Evolutionary conservation across 2,329 filamentous ascomycete species (phyloP).

Genomic region (Ramularia collo-cygni): DNA sequence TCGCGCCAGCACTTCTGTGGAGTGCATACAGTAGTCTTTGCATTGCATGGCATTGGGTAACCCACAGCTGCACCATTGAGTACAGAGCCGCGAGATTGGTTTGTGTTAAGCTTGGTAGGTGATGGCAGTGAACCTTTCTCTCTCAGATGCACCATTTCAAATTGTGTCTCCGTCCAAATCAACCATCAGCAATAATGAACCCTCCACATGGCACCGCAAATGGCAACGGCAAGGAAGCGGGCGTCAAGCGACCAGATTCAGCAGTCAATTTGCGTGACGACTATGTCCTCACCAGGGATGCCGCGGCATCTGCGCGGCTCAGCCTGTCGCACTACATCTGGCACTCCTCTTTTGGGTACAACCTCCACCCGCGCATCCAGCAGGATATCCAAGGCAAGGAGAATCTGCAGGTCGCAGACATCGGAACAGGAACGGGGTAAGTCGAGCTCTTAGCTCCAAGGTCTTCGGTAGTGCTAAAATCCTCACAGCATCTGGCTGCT

Average conservation of each 20-base stretch:
- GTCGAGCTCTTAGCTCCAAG: neutral
- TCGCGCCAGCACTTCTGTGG: too few relatives aligned
- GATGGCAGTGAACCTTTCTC: too few relatives aligned
- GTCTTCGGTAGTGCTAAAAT: neutral
- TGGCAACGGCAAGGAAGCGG: slow-evolving; percentile 2
- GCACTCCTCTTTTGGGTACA: slow-evolving; percentile 19
- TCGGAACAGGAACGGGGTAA: slow-evolving; percentile 17
- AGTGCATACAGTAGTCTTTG: too few relatives aligned
- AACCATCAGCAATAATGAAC: too few relatives aligned
- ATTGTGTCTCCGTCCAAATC: too few relatives aligned
- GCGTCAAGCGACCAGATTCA: slow-evolving; percentile 12
- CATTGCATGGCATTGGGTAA: too few relatives aligned
- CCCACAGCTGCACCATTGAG: too few relatives aligned
- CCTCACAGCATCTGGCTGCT: slow-evolving; percentile 15
- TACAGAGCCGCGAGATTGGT: too few relatives aligned
- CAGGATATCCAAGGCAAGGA: slow-evolving; percentile 11
- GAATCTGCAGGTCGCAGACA: slow-evolving; percentile 13
- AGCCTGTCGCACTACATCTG: slow-evolving; percentile 20
- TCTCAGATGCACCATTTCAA: too few relatives aligned
- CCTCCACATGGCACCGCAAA: too few relatives aligned
- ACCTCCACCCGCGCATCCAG: slow-evolving; percentile 16
- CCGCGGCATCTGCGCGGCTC: slow-evolving; percentile 15
- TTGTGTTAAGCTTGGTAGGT: too few relatives aligned
- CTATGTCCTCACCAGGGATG: slow-evolving; percentile 18
- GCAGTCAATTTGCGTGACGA: slow-evolving; percentile 16